Evolutionary conservation across 2,329 filamentous ascomycete genomes (phyloP), one percentile per base, ranked within the genome.

Genomic region (Claviceps maximensis): DNA sequence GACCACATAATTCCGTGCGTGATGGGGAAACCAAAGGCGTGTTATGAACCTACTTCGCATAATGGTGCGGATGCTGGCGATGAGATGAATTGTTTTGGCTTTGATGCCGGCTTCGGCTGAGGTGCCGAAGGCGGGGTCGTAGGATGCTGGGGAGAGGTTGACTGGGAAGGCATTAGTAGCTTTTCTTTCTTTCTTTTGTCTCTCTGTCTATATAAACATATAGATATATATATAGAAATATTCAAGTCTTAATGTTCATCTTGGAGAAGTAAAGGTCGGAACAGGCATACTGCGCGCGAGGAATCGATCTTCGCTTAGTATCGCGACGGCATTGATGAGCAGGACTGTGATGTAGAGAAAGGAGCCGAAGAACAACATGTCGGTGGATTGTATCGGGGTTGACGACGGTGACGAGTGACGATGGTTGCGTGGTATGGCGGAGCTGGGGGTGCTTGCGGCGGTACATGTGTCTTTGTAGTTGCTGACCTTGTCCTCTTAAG

Each of bases 261-360:
- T 25, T 25, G 41, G 21, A 44, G 12, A 25, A 23, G 21, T 13
- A 3, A 3, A 41, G 38, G 17, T 47, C 45, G 27, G 48, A 38
- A 19, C 27, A 36, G 31, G 56, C 69, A 58, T 65, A 71, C 69
- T 94, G 61, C 68, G 84, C 72, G 86, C 71, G 59, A 95, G 86
- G 70, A 95, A 95, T 57, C 89, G 86, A 72, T 95, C 89, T 80
- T 95, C 90, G 62, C 89, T 95, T 59, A 97, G 85, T 65, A 96
- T 83, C 58, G 90, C 89, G 66, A 97, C 85, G 59, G 89, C 88
- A 71, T 98, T 98, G 71, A 93, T 83, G 66, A 97, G 80, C 64
- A 97, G 87, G 67, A 95, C 77, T 61, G 82, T 79, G 60, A 91
- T 67, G 69, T 91, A 90, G 67, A 93, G 75, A 55, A 93, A 77